phyloP scores from a whole-genome alignment of 306 rosid genomes.

The Oemleria cerasiformis region DNA sequence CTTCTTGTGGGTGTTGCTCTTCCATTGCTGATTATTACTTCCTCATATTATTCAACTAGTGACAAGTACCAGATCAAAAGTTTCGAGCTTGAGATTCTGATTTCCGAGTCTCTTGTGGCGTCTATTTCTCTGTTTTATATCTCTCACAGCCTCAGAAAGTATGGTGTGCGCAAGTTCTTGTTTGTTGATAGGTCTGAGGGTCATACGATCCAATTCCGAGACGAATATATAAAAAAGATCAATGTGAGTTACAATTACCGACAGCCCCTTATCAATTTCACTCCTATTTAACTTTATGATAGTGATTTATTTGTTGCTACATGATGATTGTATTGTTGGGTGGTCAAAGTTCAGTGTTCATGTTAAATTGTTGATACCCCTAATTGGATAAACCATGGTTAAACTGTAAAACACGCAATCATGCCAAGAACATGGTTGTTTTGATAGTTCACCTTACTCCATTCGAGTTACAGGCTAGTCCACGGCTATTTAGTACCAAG shows the following conservation, averaged over 20 bases:
- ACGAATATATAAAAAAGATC: conserved; percentile 37
- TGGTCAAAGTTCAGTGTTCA: no score
- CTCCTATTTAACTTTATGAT: neutral
- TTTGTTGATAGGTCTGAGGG: conserved; percentile 41
- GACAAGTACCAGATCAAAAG: conserved; percentile 37
- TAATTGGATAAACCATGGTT: no score
- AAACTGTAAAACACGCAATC: no score
- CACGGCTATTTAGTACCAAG: no score
- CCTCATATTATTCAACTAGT: conserved; percentile 23
- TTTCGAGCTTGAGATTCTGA: conserved; percentile 39
- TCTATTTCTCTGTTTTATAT: conserved; percentile 43
- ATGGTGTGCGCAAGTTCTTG: conserved; percentile 44
- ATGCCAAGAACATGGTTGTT: no score
- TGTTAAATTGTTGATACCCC: no score
- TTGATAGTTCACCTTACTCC: no score
- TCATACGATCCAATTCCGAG: conserved; percentile 32
- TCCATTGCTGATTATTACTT: conserved; percentile 21
- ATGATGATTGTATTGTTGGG: neutral
- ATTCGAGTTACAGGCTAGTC: no score
- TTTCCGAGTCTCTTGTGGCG: conserved; percentile 37
- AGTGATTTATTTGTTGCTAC: neutral
- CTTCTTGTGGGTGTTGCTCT: conserved; percentile 35
- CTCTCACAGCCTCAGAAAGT: conserved; percentile 47
- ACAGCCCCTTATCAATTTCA: neutral
- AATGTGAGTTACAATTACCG: conserved; percentile 23